Evolutionary conservation across 1,139 yeast genomes (phyloP), one percentile per base, ranked within the genome.

Genomic region (Blastobotrys elegans): DNA sequence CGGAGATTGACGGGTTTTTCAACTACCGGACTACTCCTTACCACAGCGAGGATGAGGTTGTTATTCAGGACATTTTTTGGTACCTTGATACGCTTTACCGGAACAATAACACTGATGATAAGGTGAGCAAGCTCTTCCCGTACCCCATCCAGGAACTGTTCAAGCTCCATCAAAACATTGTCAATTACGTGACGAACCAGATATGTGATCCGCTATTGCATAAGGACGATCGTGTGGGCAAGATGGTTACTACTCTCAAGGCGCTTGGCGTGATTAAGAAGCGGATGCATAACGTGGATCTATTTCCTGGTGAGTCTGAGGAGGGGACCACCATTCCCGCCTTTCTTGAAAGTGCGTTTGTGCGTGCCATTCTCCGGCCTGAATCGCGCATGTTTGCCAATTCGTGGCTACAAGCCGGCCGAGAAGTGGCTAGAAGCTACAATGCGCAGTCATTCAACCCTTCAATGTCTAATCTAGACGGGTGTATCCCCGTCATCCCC

Each of bases 261-360:
- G 77, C 84, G 70, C 67, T 87, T 31, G 84, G 84, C 43, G 76
- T 85, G 30, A 71, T 82, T 37, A 76, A 85, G 51, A 66, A 82
- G 56, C 80, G 87, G 59, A 89, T 88, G 92, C 71, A 75, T 41
- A 75, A 76, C 17, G 62, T 76, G 32, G 82, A 79, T 51, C 72
- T 82, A 47, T 82, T 83, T 61, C 73, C 73, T 49, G 72, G 64
- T 14, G 59, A 60, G 21, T 49, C 63, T 2, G 64, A 65, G 5
- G 59, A 72, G 2, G 71, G 79, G 1, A 75, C 82, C 10, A 77
- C 76, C 51, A 80, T 90, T 22, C 97, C 97, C 1, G 84, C 96
- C 2, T 84, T 90, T 61, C 73, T 92, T 49, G 97, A 90, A 62
- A 75, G 90, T 4, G 90, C 95, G 5, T 72, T 90, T 34, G 72